Percentiles rank a stretch among this genome's conserved stretches.
Conservation (phyloP, 192 early-diverging fungal species). For the Gaertneriomyces semiglobifer region DNA sequence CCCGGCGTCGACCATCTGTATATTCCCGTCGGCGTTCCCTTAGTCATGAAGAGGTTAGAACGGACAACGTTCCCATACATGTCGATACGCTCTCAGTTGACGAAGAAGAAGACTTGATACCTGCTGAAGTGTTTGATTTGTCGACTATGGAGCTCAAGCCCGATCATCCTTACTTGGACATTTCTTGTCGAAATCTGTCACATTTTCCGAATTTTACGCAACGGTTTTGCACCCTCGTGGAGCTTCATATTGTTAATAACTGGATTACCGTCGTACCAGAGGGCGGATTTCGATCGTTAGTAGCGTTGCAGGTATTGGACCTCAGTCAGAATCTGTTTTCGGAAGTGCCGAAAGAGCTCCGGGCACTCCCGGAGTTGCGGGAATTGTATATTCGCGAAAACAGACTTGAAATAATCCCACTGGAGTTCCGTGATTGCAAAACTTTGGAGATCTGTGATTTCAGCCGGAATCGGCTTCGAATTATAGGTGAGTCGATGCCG, state of each 20-base stretch:
- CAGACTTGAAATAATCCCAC: slow-evolving; percentile 29
- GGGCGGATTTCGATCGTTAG: background rate
- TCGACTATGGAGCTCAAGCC: background rate
- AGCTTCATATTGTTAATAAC: slow-evolving; percentile 29
- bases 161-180: slow-evolving; percentile 12
- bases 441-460: slow-evolving; percentile 39
- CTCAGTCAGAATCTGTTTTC: slow-evolving; percentile 41
- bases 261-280: slow-evolving; percentile 24
- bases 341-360: slow-evolving; percentile 28
- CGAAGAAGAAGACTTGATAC: slow-evolving; percentile 1
- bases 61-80: slow-evolving; percentile 21
- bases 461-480: slow-evolving; percentile 25
- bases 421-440: slow-evolving; percentile 26
- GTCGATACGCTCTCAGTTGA: slow-evolving; percentile 13
- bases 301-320: slow-evolving; percentile 37
- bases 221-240: slow-evolving; percentile 7
- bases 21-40: slow-evolving; percentile 25
- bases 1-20: slow-evolving; percentile 19
- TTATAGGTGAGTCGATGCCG: slow-evolving; percentile 33
- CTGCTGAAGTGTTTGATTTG: slow-evolving; percentile 2
- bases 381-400: slow-evolving; percentile 40
- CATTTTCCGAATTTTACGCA: slow-evolving; percentile 21
- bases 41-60: slow-evolving; percentile 10
- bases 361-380: slow-evolving; percentile 23
- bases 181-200: slow-evolving; percentile 24